A percentile compares a stretch with the other conserved stretches of the same genome.
Evolutionary conservation across 169 alveolate genomes (phyloP).

Genomic region (Blepharisma undulans): DNA sequence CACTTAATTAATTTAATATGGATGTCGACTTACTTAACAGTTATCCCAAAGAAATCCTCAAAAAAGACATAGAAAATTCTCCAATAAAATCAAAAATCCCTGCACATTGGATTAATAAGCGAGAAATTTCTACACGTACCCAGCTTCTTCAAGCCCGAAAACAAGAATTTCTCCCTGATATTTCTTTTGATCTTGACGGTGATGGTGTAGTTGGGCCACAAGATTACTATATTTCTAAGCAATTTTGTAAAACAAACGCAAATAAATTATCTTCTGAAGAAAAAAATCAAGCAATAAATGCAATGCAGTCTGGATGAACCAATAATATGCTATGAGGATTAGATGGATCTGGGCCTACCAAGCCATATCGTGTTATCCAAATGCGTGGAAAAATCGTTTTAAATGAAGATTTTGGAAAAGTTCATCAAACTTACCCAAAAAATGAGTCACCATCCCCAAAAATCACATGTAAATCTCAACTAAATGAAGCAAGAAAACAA

Average conservation of each 20-base stretch:
- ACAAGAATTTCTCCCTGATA: slow-evolving; percentile 63
- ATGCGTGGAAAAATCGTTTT: slow-evolving; percentile 77
- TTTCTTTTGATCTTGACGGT: slow-evolving; percentile 76
- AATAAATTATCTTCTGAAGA: slow-evolving; percentile 70
- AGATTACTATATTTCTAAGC: slow-evolving; percentile 68
- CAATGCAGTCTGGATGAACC: slow-evolving; percentile 61
- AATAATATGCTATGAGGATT: slow-evolving; percentile 66
- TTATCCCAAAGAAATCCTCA: not conserved
- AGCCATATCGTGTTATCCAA: slow-evolving; percentile 62
- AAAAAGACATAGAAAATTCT: not conserved
- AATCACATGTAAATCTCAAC: not conserved
- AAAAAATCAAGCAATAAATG: slow-evolving; percentile 67
- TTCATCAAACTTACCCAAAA: slow-evolving; percentile 75
- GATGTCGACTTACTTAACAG: not conserved
- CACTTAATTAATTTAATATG: not conserved
- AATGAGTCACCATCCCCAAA: not conserved
- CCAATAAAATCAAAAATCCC: not conserved
- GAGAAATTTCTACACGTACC: slow-evolving; percentile 41
- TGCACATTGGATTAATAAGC: not conserved
- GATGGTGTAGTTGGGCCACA: slow-evolving; percentile 79
- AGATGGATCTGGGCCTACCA: slow-evolving; percentile 59
- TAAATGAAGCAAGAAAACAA: not conserved
- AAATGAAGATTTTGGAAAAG: slow-evolving; percentile 70
- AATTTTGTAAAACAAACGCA: slow-evolving; percentile 70
- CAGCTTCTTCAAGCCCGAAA: slow-evolving; percentile 52